phyloP scores from a whole-genome alignment of 2,329 filamentous ascomycete genomes.

The Fusarium xyrophilum region DNA sequence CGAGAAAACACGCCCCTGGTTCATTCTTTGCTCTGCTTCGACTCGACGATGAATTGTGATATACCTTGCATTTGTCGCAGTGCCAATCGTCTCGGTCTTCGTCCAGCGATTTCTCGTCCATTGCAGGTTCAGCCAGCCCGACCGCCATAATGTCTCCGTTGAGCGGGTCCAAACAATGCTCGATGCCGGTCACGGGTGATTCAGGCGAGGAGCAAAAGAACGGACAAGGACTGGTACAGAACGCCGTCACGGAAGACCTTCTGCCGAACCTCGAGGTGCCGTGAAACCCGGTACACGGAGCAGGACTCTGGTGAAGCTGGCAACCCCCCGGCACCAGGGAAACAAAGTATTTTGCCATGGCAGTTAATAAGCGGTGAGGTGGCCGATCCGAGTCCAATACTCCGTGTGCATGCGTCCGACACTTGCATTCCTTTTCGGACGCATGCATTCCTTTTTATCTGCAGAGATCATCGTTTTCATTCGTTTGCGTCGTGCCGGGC shows the following conservation, averaged over 20 bases:
- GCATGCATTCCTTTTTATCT: background rate
- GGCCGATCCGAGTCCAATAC: background rate
- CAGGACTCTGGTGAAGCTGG: conserved; percentile 10
- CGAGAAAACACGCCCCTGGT: conserved; percentile 32
- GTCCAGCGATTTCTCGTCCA: conserved; percentile 28
- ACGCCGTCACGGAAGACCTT: conserved; percentile 10
- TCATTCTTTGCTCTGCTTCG: conserved; percentile 5
- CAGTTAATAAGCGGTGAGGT: conserved; percentile 4
- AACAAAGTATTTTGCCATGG: background rate
- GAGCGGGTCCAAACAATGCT: conserved; percentile 15
- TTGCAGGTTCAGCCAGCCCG: conserved; percentile 3
- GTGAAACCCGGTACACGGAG: conserved; percentile 11
- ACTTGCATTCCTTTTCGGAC: background rate
- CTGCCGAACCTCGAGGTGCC: conserved; percentile 1
- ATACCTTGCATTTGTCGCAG: background rate
- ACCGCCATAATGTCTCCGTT: conserved; percentile 9
- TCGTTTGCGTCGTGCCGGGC: background rate
- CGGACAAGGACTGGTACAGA: conserved; percentile 13
- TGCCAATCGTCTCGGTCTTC: conserved; percentile 14
- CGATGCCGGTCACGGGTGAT: conserved; percentile 14
- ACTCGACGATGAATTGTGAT: background rate
- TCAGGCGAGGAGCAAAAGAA: conserved; percentile 10
- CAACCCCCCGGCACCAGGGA: background rate
- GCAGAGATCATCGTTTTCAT: conserved; percentile 7
- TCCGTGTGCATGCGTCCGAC: conserved; percentile 1